Base-by-base conservation (phyloP, 2,329 filamentous ascomycete species). In the Colletotrichum abscissum region DNA sequence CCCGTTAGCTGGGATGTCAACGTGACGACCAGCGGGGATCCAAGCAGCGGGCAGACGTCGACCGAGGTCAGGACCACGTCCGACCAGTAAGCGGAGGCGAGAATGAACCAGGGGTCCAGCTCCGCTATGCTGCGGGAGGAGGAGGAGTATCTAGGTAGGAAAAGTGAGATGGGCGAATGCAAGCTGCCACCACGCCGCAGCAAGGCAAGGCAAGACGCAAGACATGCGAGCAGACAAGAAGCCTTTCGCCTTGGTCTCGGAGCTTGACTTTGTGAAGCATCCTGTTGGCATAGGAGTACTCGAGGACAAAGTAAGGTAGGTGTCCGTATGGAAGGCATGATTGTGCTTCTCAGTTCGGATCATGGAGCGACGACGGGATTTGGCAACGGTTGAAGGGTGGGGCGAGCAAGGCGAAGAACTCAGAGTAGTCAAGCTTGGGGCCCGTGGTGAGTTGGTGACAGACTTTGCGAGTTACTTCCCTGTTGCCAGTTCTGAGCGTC, bases 1-100 rank as follows among this genome's bases (percentile, higher is more conserved):
- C 67, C 70, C 56, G 49, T 65, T 46, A 38, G 67, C 70, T 57
- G 70, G 60, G 60, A 73, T 70, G 67, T 65, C 67, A 73, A 73
- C 70, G 70, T 70, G 70, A 73, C 59, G 67, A 65, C 42, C 33
- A 65, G 70, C 49, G 70, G 67, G 60, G 66, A 70, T 70, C 42
- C 60, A n/a, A 70, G 54, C 55, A 33, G 56, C 60, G 69, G 60
- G 58, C 63, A 57, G 46, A 63, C 26, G 35, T 38, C 22, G 56
- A 28, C 35, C 5, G 52, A 57, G 64, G 57, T 24, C 57, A 55
- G 42, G 57, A 49, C 35, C 38, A 33, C 14, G 22, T 42, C 33
- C 54, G 24, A 42, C 22, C 69, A 69, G 69, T 60, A 24, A 67
- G 42, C 42, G 46, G 52, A 63, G 56, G 38, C 63, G 64, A 69